These are phyloP conservation scores for Auricularia cornea DNA, from an alignment of 768 basidiomycete species.

Conservation along the genomic window DNA sequence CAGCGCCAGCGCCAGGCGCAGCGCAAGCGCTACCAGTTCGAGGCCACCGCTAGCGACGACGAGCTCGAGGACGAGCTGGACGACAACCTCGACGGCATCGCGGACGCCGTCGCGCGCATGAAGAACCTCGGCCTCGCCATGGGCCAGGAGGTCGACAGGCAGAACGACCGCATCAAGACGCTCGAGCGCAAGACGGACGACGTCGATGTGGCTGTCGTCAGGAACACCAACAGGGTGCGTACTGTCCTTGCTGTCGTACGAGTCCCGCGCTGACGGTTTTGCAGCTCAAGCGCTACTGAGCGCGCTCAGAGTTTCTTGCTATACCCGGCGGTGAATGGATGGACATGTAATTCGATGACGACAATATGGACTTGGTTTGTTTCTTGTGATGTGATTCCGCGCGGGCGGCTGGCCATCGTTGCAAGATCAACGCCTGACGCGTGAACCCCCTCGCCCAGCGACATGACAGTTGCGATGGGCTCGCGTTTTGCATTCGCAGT, in stretches of 20 bases:
- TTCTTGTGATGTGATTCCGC: too few relatives aligned
- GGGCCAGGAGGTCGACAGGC: slow-evolving; percentile 81
- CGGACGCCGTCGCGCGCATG: slow-evolving; percentile 64
- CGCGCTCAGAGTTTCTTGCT: not conserved
- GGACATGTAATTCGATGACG: too few relatives aligned
- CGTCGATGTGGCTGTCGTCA: slow-evolving; percentile 67
- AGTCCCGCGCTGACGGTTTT: not conserved
- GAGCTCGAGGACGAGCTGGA: slow-evolving; percentile 93
- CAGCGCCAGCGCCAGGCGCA: slow-evolving; percentile 53
- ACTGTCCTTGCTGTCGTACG: not conserved
- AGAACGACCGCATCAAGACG: slow-evolving; percentile 70
- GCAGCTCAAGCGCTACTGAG: slow-evolving; percentile 6
- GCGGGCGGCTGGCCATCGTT: too few relatives aligned
- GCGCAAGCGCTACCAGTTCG: slow-evolving; percentile 83
- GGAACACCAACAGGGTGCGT: slow-evolving; percentile 75
- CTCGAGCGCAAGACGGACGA: slow-evolving; percentile 71
- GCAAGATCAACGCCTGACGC: too few relatives aligned
- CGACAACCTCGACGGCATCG: slow-evolving; percentile 81
- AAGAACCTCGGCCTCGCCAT: slow-evolving; percentile 73
- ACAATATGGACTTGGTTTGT: too few relatives aligned
- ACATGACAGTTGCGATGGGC: too few relatives aligned
- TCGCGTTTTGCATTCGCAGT: too few relatives aligned
- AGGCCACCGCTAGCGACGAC: slow-evolving; percentile 83
- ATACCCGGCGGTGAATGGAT: not conserved
- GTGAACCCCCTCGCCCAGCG: too few relatives aligned